Conservation (phyloP, 257 asterid genomes). For the Solanum pinnatisectum region DNA sequence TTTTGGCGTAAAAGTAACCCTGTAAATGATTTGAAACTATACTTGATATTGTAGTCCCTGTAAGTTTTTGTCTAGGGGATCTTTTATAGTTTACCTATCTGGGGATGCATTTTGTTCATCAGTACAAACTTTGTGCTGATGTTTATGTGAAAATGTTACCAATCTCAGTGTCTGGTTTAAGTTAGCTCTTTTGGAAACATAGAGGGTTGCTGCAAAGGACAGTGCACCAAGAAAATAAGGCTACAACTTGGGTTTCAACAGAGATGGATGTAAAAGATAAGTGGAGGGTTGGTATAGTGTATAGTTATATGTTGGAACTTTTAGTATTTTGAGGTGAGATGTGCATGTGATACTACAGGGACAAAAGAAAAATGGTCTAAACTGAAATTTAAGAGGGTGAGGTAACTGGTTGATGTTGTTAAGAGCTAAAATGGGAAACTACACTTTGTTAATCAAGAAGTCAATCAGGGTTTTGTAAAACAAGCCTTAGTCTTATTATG, state of each 20-base stretch:
- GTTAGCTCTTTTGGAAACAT: background rate
- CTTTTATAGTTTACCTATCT: background rate
- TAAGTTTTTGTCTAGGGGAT: background rate
- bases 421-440: background rate
- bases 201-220: background rate
- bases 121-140: background rate
- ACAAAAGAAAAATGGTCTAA: background rate
- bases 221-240: background rate
- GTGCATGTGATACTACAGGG: background rate
- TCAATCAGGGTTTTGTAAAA: background rate
- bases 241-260: background rate
- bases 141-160: background rate
- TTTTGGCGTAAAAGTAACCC: background rate
- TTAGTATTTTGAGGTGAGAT: background rate
- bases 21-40: background rate
- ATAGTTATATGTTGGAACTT: background rate
- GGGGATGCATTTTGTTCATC: background rate
- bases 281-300: background rate
- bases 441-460: background rate
- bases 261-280: background rate
- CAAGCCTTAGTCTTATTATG: background rate
- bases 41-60: background rate
- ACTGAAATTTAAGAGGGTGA: background rate
- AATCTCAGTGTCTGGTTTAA: background rate
- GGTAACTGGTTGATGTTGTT: background rate